Evolutionary conservation across 352 stramenopile genomes (phyloP), one percentile per base, ranked within the genome.

Genomic region (Phytophthora sansomeana): DNA sequence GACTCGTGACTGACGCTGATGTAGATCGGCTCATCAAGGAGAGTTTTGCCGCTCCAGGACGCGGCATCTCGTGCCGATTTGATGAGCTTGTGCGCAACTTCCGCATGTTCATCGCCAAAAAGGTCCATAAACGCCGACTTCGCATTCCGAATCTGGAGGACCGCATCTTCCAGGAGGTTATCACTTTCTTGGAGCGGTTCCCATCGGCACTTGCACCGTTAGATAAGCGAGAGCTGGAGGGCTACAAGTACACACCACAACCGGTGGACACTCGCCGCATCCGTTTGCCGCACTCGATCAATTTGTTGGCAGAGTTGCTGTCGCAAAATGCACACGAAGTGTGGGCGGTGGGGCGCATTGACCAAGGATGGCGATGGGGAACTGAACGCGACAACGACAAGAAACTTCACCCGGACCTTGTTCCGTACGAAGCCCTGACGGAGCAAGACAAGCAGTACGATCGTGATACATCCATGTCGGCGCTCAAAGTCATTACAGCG

Each of bases 391-490:
- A 93, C 72, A 92, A 93, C 38, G 83, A 91, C 56, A 69, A 73
- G 21, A 72, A 81, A 56, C 72, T 93, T 21, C 85, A 92, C 39
- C 83, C 81, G 1, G 83, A 94, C 26, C 59, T 94, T 29, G 66
- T 92, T 17, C 80, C 85, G 29, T 94, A 94, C 59, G 81, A 92
- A 66, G 75, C 65, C 10, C 72, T 94, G 8, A 87, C 83, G 0
- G 85, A 94, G 36, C 67, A 92, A 63, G 80, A 85, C 65, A 94
- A 94, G 42, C 83, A 92, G 59, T 92, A 94, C 51, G 85, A 92
- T 63, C 80, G 85, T 14, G 85, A 94, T 38, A 94, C 85, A 35
- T 92, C 85, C 26, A 87, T 91, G 68, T 76, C 79, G 38, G 84
- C 85, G 17, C 79, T 94, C 50, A 92, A 91, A 67, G 81, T 92